phyloP scores from a whole-genome alignment of 306 rosid species.

The Acacia acuminata region DNA sequence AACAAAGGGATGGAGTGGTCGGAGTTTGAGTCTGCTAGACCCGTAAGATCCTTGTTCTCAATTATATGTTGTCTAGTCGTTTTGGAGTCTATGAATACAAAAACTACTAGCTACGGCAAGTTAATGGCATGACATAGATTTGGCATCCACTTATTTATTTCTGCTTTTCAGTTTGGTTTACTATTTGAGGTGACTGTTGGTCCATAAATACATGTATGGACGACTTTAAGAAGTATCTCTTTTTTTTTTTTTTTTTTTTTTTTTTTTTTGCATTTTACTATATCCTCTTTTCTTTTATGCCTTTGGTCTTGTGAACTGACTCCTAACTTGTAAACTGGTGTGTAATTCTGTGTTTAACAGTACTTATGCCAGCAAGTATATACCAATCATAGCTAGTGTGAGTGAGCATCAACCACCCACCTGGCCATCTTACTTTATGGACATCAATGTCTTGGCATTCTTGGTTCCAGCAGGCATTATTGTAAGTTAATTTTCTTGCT shows the following conservation, averaged over 20 bases:
- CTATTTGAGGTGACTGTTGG: conserved; percentile 29
- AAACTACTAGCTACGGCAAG: conserved; percentile 5
- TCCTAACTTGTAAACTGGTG: conserved; percentile 19
- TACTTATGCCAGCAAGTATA: conserved; percentile 99
- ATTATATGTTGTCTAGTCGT: conserved; percentile 22
- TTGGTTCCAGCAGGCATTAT: conserved; percentile 98
- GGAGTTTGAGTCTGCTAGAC: conserved; percentile 94
- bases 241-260: background rate
- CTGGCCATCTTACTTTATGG: conserved; percentile 99
- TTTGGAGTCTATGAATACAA: conserved; percentile 22
- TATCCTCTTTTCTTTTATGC: conserved; percentile 5
- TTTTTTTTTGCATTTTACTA: conserved; percentile 1
- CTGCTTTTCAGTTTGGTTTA: background rate
- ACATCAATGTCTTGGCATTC: conserved; percentile 96
- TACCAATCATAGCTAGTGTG: conserved; percentile 99
- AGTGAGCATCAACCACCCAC: conserved; percentile 99
- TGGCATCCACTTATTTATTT: background rate
- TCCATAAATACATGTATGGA: conserved; percentile 18
- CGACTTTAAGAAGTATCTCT: conserved; percentile 6
- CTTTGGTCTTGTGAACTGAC: background rate
- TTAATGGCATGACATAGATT: background rate
- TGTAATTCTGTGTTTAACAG: conserved; percentile 45
- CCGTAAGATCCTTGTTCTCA: conserved; percentile 66
- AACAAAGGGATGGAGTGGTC: conserved; percentile 98
- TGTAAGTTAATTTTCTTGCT: conserved; percentile 48